These are phyloP conservation scores for Jamesozyma rosinii DNA, from an alignment of 805 yeast genomes.

Conservation along the genomic window DNA sequence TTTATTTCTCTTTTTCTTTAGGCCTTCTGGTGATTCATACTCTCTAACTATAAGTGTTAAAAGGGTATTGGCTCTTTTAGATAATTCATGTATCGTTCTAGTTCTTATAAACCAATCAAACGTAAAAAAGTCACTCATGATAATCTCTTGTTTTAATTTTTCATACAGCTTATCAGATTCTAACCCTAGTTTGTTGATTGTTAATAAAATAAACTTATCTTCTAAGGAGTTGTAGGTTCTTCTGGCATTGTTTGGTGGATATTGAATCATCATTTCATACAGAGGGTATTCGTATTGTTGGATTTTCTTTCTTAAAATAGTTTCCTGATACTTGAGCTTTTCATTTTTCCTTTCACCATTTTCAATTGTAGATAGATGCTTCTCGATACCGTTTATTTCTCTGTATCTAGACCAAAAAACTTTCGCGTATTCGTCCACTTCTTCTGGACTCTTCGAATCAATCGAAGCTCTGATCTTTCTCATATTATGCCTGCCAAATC, in stretches of 20 bases:
- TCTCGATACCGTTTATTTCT: constrained; percentile 61
- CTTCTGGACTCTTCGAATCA: constrained; percentile 48
- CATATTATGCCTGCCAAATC: constrained; percentile 48
- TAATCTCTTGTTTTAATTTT: constrained; percentile 54
- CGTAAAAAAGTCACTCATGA: constrained; percentile 48
- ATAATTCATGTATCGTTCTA: constrained; percentile 61
- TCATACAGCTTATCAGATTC: constrained; percentile 52
- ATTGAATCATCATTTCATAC: constrained; percentile 53
- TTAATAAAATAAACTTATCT: constrained; percentile 55
- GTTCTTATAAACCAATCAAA: constrained; percentile 70
- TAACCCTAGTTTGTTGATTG: constrained; percentile 58
- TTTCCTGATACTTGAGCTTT: constrained; percentile 46
- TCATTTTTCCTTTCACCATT: constrained; percentile 60
- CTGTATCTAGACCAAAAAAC: constrained; percentile 55
- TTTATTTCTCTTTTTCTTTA: constrained; percentile 39
- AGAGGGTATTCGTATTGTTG: constrained; percentile 49
- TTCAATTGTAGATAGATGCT: constrained; percentile 63
- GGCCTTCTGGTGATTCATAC: constrained; percentile 49
- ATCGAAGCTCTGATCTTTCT: constrained; percentile 44
- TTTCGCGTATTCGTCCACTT: constrained; percentile 48
- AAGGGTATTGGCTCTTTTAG: constrained; percentile 60
- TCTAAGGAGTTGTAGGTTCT: constrained; percentile 60
- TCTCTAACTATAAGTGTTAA: constrained; percentile 62
- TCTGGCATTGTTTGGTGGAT: constrained; percentile 78
- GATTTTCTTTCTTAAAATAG: constrained; percentile 44